Base-by-base conservation (phyloP, 371 early-diverging fungal species). In the Saksenaea vasiformis region DNA sequence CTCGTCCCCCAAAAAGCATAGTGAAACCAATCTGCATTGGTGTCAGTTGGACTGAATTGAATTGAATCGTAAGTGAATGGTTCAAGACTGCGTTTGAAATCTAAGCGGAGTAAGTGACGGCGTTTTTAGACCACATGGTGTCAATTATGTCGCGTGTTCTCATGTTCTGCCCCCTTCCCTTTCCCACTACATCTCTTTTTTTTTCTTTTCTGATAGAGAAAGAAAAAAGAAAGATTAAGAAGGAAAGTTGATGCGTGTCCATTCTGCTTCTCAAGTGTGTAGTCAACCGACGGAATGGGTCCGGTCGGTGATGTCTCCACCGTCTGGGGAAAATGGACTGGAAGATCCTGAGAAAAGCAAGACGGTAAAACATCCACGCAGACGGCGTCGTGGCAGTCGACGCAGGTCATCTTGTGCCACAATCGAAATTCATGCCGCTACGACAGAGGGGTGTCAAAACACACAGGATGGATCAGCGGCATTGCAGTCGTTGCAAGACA, bases 401-500 rank as follows among this genome's bases (percentile, higher is more conserved):
- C 54, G 65, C 39, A 44, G 59, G 13, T 35, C 58, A 51, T 67
- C 67, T 0, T 58, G 47, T 31, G 61, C 62, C 34, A 36, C 35
- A 34, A 37, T 35, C 39, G 60, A 59, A 8, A 44, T 59, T 28
- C 10, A 59, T 43, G 60, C 39, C 34, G 44, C 51, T 26, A 44
- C n/a, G n/a, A n/a, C 57, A 58, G 28, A 53, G 31, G 27, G 38
- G 39, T 1, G 15, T 26, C 1, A 19, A 67, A 5, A 37, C 62
- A 0, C 63, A 54, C 47, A 70, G 4, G 64, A 67, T 27, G 70
- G 66, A 3, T 67, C 75, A 8, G 73, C 75, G 36, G 79, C 74
- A 3, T 58, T 76, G 22, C 73, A 76, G 34, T 79, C 79, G 4
- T 58, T 79, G 8, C 72, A 76, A 43, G 77, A 79, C 31, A 74